Conservation (phyloP, 352 stramenopile genomes). For the Phytophthora sp. region DNA sequence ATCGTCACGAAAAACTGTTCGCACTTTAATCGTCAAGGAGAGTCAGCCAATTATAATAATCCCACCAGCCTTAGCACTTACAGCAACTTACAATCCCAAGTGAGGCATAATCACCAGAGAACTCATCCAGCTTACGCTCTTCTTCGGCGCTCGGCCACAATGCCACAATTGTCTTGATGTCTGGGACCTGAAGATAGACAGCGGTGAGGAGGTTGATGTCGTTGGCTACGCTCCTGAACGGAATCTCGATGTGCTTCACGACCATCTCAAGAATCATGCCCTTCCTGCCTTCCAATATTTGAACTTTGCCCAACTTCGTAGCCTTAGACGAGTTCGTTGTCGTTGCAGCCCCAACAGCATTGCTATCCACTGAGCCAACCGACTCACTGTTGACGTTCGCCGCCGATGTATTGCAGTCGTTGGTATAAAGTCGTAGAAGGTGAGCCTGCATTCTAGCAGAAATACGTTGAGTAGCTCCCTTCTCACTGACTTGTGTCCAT, state of each 20-base stretch:
- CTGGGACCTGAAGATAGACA: conserved; percentile 29
- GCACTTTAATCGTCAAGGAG: conserved; percentile 5
- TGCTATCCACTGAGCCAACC: not conserved
- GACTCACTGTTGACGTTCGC: conserved; percentile 1
- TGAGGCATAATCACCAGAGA: conserved; percentile 14
- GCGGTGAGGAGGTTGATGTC: conserved; percentile 35
- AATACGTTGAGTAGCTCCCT: conserved; percentile 13
- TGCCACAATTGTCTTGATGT: conserved; percentile 35
- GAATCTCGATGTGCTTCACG: conserved; percentile 15
- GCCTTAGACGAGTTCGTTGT: not conserved
- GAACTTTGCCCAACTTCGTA: conserved; percentile 10
- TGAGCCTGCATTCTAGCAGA: conserved; percentile 4
- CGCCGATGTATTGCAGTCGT: not conserved
- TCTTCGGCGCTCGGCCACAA: conserved; percentile 41
- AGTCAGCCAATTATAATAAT: not conserved
- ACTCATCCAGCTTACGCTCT: conserved; percentile 26
- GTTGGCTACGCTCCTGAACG: conserved; percentile 23
- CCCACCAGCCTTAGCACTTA: not conserved
- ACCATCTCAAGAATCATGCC: conserved; percentile 28
- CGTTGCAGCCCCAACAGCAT: not conserved
- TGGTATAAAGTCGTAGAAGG: conserved; percentile 18
- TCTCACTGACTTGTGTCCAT: conserved; percentile 19
- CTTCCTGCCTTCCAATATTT: conserved; percentile 33
- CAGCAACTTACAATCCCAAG: conserved; percentile 26
- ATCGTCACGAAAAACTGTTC: conserved; percentile 39